Percentiles rank a stretch among this genome's conserved stretches.
phyloP scores from a whole-genome alignment of 2,329 filamentous ascomycete species.

The Colletotrichum cuscutae region DNA sequence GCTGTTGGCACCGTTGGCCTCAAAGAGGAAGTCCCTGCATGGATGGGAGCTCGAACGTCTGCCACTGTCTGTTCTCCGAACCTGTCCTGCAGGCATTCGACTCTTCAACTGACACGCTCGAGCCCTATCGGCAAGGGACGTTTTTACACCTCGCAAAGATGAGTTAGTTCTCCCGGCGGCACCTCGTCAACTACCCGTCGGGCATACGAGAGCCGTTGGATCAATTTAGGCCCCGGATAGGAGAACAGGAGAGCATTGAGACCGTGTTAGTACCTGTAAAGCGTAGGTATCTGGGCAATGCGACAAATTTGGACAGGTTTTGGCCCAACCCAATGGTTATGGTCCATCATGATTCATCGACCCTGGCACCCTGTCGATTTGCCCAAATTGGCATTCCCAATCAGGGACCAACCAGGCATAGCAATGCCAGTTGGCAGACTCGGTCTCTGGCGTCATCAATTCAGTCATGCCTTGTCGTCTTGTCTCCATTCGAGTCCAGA shows the following conservation, averaged over 20 bases:
- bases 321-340: not conserved
- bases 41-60: slow-evolving; percentile 19
- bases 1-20: slow-evolving; percentile 4
- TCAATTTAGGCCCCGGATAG: not conserved
- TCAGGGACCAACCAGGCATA: slow-evolving; percentile 20
- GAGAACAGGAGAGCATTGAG: not conserved
- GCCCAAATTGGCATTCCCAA: slow-evolving; percentile 7
- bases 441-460: slow-evolving; percentile 27
- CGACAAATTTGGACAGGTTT: slow-evolving; percentile 3
- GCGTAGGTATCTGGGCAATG: not conserved
- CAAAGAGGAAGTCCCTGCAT: slow-evolving; percentile 33
- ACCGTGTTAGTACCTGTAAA: not conserved
- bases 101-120: not conserved
- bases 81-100: slow-evolving; percentile 12
- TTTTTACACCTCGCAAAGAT: not conserved
- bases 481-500: slow-evolving; percentile 11
- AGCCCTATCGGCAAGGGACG: not conserved
- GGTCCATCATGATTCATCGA: slow-evolving; percentile 31
- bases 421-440: slow-evolving; percentile 12
- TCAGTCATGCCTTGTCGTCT: slow-evolving; percentile 17
- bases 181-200: not conserved
- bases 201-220: not conserved
- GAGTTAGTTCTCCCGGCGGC: not conserved
- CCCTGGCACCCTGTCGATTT: slow-evolving; percentile 26
- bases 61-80: slow-evolving; percentile 27